Conservation (phyloP, 805 yeast genomes). For the Metschnikowia henanensis region DNA sequence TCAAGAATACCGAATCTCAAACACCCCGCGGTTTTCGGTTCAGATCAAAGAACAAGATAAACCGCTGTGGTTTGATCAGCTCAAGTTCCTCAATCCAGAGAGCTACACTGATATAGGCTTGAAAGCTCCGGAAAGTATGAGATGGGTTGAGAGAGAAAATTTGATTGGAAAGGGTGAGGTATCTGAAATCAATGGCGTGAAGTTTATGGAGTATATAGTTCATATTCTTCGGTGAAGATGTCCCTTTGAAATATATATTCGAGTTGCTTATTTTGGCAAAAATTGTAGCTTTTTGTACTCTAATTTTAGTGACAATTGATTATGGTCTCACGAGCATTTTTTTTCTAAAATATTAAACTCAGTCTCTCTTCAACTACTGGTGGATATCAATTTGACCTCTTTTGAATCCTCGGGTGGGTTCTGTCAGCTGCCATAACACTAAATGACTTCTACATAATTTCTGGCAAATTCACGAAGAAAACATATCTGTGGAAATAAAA, state of each 20-base stretch:
- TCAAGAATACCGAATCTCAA: not conserved
- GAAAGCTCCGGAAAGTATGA: not conserved
- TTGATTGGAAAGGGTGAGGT: not conserved
- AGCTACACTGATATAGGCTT: not conserved
- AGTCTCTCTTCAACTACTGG: too few species aligned
- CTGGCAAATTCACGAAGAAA: too few species aligned
- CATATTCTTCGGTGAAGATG: not conserved
- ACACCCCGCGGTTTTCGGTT: not conserved
- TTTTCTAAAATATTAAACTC: not conserved
- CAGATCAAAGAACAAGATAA: not conserved
- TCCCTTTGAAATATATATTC: too few species aligned
- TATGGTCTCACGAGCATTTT: not conserved
- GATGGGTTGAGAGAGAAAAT: not conserved
- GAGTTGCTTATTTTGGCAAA: too few species aligned
- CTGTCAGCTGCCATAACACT: too few species aligned
- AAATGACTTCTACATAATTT: too few species aligned
- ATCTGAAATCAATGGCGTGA: not conserved
- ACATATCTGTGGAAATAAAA: too few species aligned
- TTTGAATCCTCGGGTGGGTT: too few species aligned
- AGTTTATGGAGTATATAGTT: not conserved
- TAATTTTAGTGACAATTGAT: too few species aligned
- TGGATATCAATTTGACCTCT: too few species aligned
- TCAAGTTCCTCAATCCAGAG: not conserved
- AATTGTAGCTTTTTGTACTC: too few species aligned
- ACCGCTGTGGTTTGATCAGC: not conserved